Percentiles rank a stretch among this genome's conserved stretches.
Evolutionary conservation across 371 early-diverging fungal genomes (phyloP).

Genomic region (Paraphysoderma sedebokerense): DNA sequence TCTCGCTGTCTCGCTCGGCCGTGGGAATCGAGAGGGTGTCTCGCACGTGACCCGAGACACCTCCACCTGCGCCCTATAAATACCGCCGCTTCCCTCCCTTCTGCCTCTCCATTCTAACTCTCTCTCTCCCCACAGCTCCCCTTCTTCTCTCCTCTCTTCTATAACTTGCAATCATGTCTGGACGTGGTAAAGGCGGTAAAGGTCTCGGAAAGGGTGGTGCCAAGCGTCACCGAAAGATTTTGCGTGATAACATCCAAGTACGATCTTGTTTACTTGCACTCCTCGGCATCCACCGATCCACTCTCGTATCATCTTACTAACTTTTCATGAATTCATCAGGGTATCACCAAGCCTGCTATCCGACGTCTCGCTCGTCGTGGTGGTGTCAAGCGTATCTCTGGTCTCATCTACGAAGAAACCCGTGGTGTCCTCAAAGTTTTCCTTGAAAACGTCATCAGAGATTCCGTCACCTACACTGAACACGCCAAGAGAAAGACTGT

Average conservation of each 20-base stretch:
- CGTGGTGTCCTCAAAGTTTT: conserved; percentile 93
- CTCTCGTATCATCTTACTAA: background rate
- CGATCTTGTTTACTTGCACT: conserved; percentile 1
- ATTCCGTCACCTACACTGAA: conserved; percentile 98
- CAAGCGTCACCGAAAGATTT: conserved; percentile 98
- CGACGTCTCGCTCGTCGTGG: conserved; percentile 99
- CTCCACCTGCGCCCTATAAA: no score
- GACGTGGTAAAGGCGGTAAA: conserved; percentile 95
- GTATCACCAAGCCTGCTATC: conserved; percentile 99
- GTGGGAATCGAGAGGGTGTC: no score
- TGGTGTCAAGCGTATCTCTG: conserved; percentile 99
- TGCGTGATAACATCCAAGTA: conserved; percentile 94
- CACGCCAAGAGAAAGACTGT: conserved; percentile 99
- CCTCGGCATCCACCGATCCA: background rate
- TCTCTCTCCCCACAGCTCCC: no score
- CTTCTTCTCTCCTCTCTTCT: no score
- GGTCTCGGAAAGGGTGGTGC: conserved; percentile 94
- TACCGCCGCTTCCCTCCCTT: no score
- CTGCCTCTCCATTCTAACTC: no score
- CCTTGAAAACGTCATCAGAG: conserved; percentile 95
- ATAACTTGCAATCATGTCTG: conserved; percentile 47
- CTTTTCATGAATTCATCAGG: no score
- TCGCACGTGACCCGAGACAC: no score
- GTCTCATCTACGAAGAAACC: conserved; percentile 98
- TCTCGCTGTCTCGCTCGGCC: background rate